Evolutionary conservation across 2,329 filamentous ascomycete genomes (phyloP), one percentile per base, ranked within the genome.

Genomic region (Calonectria honghensis): DNA sequence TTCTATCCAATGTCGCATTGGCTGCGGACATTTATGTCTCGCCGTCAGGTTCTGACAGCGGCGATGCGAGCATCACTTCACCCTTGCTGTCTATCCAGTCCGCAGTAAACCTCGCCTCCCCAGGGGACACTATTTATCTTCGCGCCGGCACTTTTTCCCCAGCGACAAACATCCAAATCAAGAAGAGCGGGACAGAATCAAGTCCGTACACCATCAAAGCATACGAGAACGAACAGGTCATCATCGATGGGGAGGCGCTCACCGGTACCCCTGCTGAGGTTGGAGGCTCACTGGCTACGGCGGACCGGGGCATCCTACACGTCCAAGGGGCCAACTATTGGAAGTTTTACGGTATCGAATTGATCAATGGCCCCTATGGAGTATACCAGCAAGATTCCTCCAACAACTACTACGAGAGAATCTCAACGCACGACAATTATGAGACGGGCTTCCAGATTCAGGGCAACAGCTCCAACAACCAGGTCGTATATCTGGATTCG

Each of bases 111-210:
- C 83, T 83, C 35, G 88, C 87, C n/a, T 83, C 79, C 9, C 84
- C 87, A 10, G 88, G 88, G 10, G 87, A 88, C 75, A 86, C 81
- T 20, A 87, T 89, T 61, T 85, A 85, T 67, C 82, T 89, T 6
- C 84, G 85, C 6, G 86, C 84, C 4, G 86, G 87, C 72, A 87
- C 82, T 32, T 88, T 88, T 78, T 78, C 81, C 41, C 85, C 85
- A 2, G 85, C 85, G 9, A 85, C 83, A 35, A 89, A 89, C 79
- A 87, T 89, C 65, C 85, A 88, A 75, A 85, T 89, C 79, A 86
- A 81, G 61, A 86, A 87, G 76, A 85, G 83, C 72, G 87, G 87
- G 18, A 87, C 85, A 1, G 75, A 80, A 11, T 79, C 82, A 5
- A 79, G 83, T 5, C 86, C 85, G 5, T 86, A 85, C 71, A 88